Evolutionary conservation across 208 protist genomes (phyloP).

Genomic region (Wallacemonas sp.): DNA sequence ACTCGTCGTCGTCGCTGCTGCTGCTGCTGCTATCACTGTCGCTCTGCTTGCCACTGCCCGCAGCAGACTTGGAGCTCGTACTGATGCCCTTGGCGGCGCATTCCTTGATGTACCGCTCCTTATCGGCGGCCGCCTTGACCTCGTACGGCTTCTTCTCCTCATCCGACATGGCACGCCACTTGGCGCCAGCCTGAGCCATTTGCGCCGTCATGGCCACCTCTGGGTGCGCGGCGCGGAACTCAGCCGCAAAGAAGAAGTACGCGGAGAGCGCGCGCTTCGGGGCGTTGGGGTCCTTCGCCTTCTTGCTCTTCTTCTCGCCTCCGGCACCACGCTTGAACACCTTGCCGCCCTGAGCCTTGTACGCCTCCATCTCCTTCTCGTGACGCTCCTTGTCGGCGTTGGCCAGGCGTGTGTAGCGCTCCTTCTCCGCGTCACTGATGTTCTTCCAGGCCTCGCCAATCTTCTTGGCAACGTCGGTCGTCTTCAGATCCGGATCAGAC

Average conservation of each 20-base stretch:
- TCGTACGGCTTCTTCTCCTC: slow-evolving; percentile 83
- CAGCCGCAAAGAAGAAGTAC: slow-evolving; percentile 80
- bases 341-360: slow-evolving; percentile 55
- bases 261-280: slow-evolving; percentile 80
- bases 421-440: slow-evolving; percentile 65
- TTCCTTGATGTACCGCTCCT: slow-evolving; percentile 79
- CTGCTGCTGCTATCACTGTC: slow-evolving; percentile 16
- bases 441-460: slow-evolving; percentile 69
- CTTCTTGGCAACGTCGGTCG: slow-evolving; percentile 66
- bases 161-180: slow-evolving; percentile 65
- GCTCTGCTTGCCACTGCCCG: slow-evolving; percentile 23
- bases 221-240: slow-evolving; percentile 69
- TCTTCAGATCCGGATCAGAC: slow-evolving; percentile 67
- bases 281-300: slow-evolving; percentile 74
- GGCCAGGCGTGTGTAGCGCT: slow-evolving; percentile 65
- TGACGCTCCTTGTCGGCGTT: slow-evolving; percentile 83
- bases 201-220: slow-evolving; percentile 59
- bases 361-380: slow-evolving; percentile 74
- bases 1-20: slow-evolving; percentile 22
- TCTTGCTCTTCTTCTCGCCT: slow-evolving; percentile 61
- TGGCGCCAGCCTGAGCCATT: slow-evolving; percentile 58
- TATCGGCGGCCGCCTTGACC: slow-evolving; percentile 74
- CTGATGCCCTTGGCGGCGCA: slow-evolving; percentile 25
- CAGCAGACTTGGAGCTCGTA: slow-evolving; percentile 17
- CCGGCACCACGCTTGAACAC: slow-evolving; percentile 56